Conservation (phyloP, 208 protist species). For the Trypanosoma scelopori region DNA sequence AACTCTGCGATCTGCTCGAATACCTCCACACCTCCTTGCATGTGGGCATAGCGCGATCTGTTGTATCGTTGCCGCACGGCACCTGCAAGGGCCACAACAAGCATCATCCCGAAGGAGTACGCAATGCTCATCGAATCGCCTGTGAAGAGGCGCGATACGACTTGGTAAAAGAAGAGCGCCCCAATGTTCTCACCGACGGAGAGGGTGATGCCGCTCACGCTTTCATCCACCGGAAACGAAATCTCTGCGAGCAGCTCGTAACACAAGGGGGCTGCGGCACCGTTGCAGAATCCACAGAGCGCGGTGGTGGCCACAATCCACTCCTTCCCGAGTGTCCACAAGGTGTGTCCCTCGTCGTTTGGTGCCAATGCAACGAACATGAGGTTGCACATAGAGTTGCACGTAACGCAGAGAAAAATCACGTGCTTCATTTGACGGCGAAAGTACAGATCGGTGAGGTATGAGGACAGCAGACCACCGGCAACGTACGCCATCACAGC, state of each 20-base stretch:
- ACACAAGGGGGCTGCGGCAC: constrained; percentile 82
- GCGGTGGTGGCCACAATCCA: constrained; percentile 78
- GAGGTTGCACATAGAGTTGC: constrained; percentile 75
- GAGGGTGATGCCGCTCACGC: constrained; percentile 78
- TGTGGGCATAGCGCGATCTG: constrained; percentile 36
- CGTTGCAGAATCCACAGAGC: constrained; percentile 86
- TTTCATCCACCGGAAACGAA: constrained; percentile 84
- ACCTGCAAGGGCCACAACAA: constrained; percentile 65
- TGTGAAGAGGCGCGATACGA: constrained; percentile 66
- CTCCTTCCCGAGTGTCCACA: constrained; percentile 60
- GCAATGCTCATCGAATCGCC: constrained; percentile 81
- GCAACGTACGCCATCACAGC: constrained; percentile 77
- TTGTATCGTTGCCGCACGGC: constrained; percentile 84
- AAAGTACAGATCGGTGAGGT: constrained; percentile 81
- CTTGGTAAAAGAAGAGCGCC: constrained; percentile 80
- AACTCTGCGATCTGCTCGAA: constrained; percentile 10
- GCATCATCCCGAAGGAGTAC: constrained; percentile 82
- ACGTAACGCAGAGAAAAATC: constrained; percentile 83
- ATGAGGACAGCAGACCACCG: constrained; percentile 75
- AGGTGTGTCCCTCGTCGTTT: constrained; percentile 70
- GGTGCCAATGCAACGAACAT: constrained; percentile 80
- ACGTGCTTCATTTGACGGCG: constrained; percentile 89
- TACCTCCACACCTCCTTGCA: constrained; percentile 14
- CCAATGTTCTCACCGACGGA: constrained; percentile 85
- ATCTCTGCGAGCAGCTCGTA: constrained; percentile 87